Evolutionary conservation across 148 eudicot species (phyloP), one percentile per base, ranked within the genome.

Genomic region (Vaccinium darrowii): DNA sequence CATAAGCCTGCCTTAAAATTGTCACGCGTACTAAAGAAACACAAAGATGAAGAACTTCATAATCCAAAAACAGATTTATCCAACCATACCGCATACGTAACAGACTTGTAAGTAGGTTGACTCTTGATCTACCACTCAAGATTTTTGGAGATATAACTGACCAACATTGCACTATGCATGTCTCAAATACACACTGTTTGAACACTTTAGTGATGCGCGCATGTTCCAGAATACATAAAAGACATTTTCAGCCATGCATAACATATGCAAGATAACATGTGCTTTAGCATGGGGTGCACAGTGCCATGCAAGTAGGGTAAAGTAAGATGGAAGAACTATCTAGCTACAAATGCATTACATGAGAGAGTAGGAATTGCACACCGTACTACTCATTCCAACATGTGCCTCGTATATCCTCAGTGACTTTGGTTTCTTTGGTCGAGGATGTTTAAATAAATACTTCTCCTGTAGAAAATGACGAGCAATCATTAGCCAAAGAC

Each of bases 341-440:
- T 25, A 67, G 11, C 23, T 50, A 49, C 8, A 47, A 56, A 25
- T 62, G 67, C 76, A 82, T 78, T 39, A 80, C 69, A 67, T 84
- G 78, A 80, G 79, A 88, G 89, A 56, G 74, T n/a, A 82, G 84
- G 79, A 84, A 84, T 76, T 88, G 78, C 94, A 69, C 83, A 97
- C 98, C 98, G 89, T 92, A 81, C 98, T 97, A 91, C 99, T 97
- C 99, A 97, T 97, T 90, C 99, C 99, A 82, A 97, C 89, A 86
- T 97, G 99, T 39, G 95, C 84, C 89, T 95, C 99, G 72, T 97
- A 97, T 82, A 97, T 95, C 90, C 99, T 89, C 12, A 97, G 92
- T 43, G 99, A 97, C 80, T 93, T 82, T 85, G 99, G 99, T 87
- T 90, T 94, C 91, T 88, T 85, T 85, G 99, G 99, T 87, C 91